Evolutionary conservation across 2,329 filamentous ascomycete genomes (phyloP), one percentile per base, ranked within the genome.

Genomic region (Penicillium sp.): DNA sequence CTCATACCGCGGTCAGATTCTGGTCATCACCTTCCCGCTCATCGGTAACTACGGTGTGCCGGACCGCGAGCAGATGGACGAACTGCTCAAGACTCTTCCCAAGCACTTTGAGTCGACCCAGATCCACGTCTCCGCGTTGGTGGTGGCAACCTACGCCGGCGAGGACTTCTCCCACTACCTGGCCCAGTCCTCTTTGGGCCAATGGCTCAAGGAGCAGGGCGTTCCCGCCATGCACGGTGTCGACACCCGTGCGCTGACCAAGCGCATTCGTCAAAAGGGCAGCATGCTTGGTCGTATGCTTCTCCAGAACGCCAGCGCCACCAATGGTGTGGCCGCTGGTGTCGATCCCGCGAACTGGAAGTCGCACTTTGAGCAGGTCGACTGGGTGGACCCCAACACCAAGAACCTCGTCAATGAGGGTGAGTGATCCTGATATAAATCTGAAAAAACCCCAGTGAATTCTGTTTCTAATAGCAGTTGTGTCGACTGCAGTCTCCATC

Each of bases 11-110:
- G 89, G 94, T 62, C 92, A 99, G 78, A 96, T 99, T 64, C 82
- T 99, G 64, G 92, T 97, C 74, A 86, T 97, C 67, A 99, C 92
- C 48, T 96, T 96, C 73, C 94, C 92, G 53, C 81, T 97, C 35
- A 88, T 96, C 54, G 92, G 92, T 72, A 99, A 97, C 80, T 99
- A 99, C 77, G 92, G 92, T 72, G 94, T 97, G 25, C 94, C 94
- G 48, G 90, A 90, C 44, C 83, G 92, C 62, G 88, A 95, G 58
- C 83, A 86, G 48, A 81, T 90, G 76, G 92, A 97, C 72, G 84
- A 90, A 69, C 80, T 97, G 48, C 83, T 96, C 45, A 83, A 86
- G 67, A 88, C 92, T 66, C 81, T 97, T 50, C 92, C 92, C 28
- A 91, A 90, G 57, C 83, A 97, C 76, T 97, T 99, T 70, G 94